phyloP scores from a whole-genome alignment of 495 filamentous ascomycete genomes.

The Talaromyces borbonicus region DNA sequence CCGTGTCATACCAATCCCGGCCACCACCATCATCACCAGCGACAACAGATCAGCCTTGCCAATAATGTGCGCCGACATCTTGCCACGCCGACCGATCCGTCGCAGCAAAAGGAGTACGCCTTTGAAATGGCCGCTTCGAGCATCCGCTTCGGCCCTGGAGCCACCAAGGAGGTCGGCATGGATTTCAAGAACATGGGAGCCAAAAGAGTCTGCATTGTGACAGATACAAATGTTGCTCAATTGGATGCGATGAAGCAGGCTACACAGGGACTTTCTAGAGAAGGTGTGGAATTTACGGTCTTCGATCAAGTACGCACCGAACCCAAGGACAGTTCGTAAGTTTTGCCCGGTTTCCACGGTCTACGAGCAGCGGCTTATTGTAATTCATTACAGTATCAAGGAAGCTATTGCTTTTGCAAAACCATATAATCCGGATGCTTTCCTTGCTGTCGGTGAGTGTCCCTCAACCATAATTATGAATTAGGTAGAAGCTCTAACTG shows the following conservation, averaged over 20 bases:
- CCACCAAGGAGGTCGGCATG: constrained; percentile 98
- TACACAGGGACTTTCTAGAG: constrained; percentile 59
- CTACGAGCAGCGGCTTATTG: neutral
- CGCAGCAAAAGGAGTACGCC: constrained; percentile 85
- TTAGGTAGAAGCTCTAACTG: neutral
- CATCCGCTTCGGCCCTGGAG: constrained; percentile 87
- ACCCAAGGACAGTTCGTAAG: constrained; percentile 85
- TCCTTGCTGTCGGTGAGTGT: constrained; percentile 72
- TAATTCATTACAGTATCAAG: constrained; percentile 49
- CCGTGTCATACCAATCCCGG: constrained; percentile 85
- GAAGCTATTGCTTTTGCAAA: constrained; percentile 81
- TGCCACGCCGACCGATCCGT: constrained; percentile 62
- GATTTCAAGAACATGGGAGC: constrained; percentile 86
- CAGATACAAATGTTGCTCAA: constrained; percentile 67
- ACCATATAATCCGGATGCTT: constrained; percentile 71
- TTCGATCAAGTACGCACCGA: constrained; percentile 73
- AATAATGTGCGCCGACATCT: constrained; percentile 49
- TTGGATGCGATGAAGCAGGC: constrained; percentile 81
- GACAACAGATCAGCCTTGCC: constrained; percentile 30
- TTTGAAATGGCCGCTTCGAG: constrained; percentile 95
- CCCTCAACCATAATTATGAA: neutral
- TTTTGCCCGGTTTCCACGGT: constrained; percentile 1
- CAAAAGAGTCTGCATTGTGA: constrained; percentile 82
- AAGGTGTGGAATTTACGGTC: constrained; percentile 71
- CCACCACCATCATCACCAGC: constrained; percentile 55